Conservation (phyloP, 495 filamentous ascomycete genomes). For the Hyaloscypha finlandica region DNA sequence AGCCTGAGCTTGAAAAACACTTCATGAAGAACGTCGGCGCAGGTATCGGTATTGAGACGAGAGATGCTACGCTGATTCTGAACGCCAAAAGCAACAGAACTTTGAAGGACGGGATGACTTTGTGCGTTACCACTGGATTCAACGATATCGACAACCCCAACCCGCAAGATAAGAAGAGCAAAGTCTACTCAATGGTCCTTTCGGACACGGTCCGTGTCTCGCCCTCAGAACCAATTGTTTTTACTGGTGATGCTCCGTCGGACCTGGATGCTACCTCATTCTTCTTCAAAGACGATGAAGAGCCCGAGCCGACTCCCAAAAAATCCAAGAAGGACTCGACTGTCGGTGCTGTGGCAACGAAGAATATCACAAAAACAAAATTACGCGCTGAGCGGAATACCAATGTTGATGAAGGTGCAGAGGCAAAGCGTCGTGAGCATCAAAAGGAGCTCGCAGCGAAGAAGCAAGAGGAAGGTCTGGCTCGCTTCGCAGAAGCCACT, state of each 20-base stretch:
- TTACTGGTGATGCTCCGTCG: conserved; percentile 87
- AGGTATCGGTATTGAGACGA: conserved; percentile 89
- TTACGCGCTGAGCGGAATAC: conserved; percentile 86
- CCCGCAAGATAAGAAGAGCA: conserved; percentile 82
- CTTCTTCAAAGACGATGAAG: conserved; percentile 93
- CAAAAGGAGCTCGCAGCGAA: conserved; percentile 87
- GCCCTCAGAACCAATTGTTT: conserved; percentile 73
- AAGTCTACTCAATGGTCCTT: conserved; percentile 83
- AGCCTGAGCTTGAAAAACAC: conserved; percentile 90
- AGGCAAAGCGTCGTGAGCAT: conserved; percentile 84
- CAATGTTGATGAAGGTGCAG: conserved; percentile 85
- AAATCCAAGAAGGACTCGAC: conserved; percentile 84
- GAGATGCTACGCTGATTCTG: conserved; percentile 77
- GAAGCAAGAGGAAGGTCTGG: conserved; percentile 86
- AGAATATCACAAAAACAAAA: conserved; percentile 92
- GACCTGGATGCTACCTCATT: conserved; percentile 93
- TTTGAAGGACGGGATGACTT: conserved; percentile 95
- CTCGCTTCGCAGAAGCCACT: conserved; percentile 76
- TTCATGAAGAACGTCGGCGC: conserved; percentile 88
- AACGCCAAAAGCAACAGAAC: conserved; percentile 80
- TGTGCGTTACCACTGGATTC: conserved; percentile 85
- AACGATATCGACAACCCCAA: conserved; percentile 81
- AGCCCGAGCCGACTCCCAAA: conserved; percentile 59
- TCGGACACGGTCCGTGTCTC: conserved; percentile 92
- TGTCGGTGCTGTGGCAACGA: conserved; percentile 80